These are phyloP conservation scores for Aleurites moluccanus DNA, from an alignment of 441 rosid genomes.

Conservation along the genomic window DNA sequence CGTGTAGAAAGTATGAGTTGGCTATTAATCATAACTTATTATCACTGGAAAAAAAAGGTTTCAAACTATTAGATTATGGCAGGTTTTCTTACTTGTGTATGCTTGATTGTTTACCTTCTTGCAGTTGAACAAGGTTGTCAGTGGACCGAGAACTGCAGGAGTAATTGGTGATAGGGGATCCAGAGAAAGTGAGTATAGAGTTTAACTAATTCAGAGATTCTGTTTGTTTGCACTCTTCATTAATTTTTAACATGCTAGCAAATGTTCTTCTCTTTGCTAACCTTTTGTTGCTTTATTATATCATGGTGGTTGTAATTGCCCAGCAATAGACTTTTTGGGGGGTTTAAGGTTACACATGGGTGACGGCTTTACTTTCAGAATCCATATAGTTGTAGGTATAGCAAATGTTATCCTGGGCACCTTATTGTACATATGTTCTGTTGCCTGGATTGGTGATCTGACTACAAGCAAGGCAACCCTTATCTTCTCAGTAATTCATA, in stretches of 20 bases:
- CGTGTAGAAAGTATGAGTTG: neutral
- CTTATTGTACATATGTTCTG: neutral
- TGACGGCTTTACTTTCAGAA: neutral
- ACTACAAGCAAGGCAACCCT: neutral
- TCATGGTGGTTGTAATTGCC: neutral
- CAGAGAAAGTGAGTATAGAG: slow-evolving; percentile 64
- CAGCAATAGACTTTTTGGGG: neutral
- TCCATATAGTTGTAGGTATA: too few species aligned
- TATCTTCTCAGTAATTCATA: neutral
- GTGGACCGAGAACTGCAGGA: slow-evolving; percentile 52
- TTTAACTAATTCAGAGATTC: neutral
- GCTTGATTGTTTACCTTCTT: slow-evolving; percentile 19
- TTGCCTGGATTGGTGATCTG: neutral
- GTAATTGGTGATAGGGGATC: slow-evolving; percentile 60
- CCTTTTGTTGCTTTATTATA: neutral
- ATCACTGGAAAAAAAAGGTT: neutral
- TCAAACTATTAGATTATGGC: neutral
- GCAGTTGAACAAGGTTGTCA: slow-evolving; percentile 68
- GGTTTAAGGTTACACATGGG: neutral
- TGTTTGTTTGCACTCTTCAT: too few species aligned
- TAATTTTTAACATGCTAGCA: neutral
- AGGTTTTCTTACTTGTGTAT: neutral
- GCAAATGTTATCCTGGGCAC: neutral
- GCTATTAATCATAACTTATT: neutral
- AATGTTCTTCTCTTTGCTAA: neutral